Base-by-base conservation (phyloP, 2,329 filamentous ascomycete species). In the Fusarium buxicola region DNA sequence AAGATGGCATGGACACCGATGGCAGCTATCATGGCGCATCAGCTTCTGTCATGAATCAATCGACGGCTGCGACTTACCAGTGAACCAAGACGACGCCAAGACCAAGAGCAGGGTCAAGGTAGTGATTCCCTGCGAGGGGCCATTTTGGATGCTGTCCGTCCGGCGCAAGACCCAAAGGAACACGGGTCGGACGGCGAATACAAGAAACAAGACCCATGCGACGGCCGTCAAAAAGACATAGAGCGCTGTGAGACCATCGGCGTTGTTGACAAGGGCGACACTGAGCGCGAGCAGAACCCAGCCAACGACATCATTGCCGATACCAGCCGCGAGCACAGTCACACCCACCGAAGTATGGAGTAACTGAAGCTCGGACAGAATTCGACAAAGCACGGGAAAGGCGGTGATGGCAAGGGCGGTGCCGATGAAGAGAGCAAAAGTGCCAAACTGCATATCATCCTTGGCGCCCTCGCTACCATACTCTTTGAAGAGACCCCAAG, bases 1-100 rank as follows among this genome's bases (percentile, higher is more conserved):
- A 98, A 98, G 73, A 98, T 97, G 53, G 94, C 87, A 74, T 98
- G 94, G 2, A 97, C 89, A 41, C 94, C 94, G 71, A 98, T 97
- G 58, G 95, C 90, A 8, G 69, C 69, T 71, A 12, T 5, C 18
- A 1, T 0, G 3, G 13, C 57, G 32, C 9, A 21, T 60, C 25
- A 60, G 36, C 8, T 8, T 15, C 7, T n/a, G 5, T 0, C 4
- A 13, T 18, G 3, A 10, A 24, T 41, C 12, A 8, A 25, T 35
- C 12, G 16, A 13, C n/a, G 3, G 1, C 0, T 0, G 3, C 12
- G 5, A 55, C 65, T 50, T 52, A 53, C 89, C 82, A 0, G 93
- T 96, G 73, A 96, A 96, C 81, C 94, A 96, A 5, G 93, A 84
- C 0, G 92, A 95, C 1, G 85, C 82, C 13, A 98, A 82, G 0